A percentile compares a stretch with the other conserved stretches of the same genome.
phyloP scores from a whole-genome alignment of 495 filamentous ascomycete species.

The Xylaria telfairii region DNA sequence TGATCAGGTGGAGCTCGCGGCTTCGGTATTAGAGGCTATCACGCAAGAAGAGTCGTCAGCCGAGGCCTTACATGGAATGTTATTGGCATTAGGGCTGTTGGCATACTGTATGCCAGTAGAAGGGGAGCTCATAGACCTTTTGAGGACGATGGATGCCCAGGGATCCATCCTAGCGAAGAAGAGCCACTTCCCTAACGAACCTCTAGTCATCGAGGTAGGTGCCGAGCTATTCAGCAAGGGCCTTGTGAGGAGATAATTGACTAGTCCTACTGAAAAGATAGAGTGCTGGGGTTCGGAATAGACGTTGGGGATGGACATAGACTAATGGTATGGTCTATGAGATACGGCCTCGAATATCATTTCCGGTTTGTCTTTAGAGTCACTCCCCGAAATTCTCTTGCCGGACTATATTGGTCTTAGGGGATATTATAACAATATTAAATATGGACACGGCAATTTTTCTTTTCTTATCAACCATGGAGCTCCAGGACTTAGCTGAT shows the following conservation, averaged over 20 bases:
- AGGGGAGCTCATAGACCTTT: conserved; percentile 76
- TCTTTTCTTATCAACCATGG: background rate
- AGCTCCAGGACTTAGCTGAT: background rate
- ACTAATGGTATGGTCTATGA: background rate
- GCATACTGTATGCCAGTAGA: conserved; percentile 71
- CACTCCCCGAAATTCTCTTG: background rate
- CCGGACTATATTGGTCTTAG: background rate
- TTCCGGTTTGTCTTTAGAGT: background rate
- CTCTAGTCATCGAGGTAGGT: conserved; percentile 65
- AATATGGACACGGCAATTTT: background rate
- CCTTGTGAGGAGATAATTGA: conserved; percentile 34
- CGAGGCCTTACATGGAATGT: conserved; percentile 74
- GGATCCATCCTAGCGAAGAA: conserved; percentile 63
- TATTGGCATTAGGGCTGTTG: conserved; percentile 75
- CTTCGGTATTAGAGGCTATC: conserved; percentile 78
- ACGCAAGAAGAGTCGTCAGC: conserved; percentile 66
- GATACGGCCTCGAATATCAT: background rate
- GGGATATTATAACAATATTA: background rate
- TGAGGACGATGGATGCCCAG: conserved; percentile 71
- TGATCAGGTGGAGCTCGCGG: conserved; percentile 78
- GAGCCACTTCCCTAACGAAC: conserved; percentile 58
- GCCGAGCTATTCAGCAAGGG: conserved; percentile 50
- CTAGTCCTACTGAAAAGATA: background rate
- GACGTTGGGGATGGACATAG: background rate
- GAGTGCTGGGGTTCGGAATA: background rate